phyloP scores from a whole-genome alignment of 345 rosid species.

The Camelina laxa region DNA sequence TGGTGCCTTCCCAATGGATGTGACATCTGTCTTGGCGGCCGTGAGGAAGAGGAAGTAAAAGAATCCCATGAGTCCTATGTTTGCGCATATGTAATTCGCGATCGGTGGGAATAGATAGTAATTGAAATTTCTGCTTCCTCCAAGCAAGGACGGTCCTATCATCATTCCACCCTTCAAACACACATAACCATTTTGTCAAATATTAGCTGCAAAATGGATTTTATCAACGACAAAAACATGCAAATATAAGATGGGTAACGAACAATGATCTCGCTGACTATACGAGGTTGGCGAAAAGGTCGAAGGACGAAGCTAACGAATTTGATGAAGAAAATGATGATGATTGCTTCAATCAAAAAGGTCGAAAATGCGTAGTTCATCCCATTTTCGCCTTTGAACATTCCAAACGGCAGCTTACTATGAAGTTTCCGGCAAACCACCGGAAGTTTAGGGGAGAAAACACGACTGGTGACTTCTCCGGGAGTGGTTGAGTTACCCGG shows the following conservation, averaged over 20 bases:
- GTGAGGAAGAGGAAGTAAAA: conserved; percentile 62
- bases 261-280: conserved; percentile 73
- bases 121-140: conserved; percentile 49
- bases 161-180: conserved; percentile 70
- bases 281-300: conserved; percentile 70
- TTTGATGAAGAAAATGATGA: conserved; percentile 50
- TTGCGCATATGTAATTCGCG: conserved; percentile 51
- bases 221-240: not conserved
- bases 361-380: conserved; percentile 47
- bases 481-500: conserved; percentile 20
- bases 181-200: not conserved
- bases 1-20: conserved; percentile 46
- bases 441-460: conserved; percentile 24
- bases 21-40: conserved; percentile 60
- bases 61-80: conserved; percentile 60
- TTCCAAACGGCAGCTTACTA: conserved; percentile 40
- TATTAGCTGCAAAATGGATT: not conserved
- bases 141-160: conserved; percentile 78
- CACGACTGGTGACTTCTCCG: conserved; percentile 7
- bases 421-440: conserved; percentile 43
- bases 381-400: conserved; percentile 55
- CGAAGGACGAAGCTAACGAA: conserved; percentile 56
- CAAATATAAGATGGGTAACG: conserved; percentile 36
- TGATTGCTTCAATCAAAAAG: conserved; percentile 49
- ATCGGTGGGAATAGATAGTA: conserved; percentile 48